Conservation (phyloP, 2,329 filamentous ascomycete genomes). For the Sporothrix sp. region DNA sequence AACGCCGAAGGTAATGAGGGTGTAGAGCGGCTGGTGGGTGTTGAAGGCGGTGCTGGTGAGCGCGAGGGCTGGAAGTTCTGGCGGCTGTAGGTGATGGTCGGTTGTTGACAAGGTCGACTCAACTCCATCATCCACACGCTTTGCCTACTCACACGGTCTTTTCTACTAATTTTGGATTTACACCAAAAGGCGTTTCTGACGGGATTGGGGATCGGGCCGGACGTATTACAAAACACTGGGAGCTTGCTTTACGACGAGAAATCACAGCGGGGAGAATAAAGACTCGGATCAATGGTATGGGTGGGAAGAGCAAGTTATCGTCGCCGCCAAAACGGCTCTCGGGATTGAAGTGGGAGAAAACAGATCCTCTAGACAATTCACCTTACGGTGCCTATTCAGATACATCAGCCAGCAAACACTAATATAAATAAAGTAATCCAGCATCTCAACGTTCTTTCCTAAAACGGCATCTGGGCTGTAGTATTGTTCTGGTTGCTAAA, state of each 20-base stretch:
- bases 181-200: not conserved
- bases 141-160: not conserved
- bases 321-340: too few species aligned
- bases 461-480: too few species aligned
- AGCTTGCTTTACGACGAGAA: too few species aligned
- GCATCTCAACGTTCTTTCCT: too few species aligned
- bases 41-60: conserved; percentile 57
- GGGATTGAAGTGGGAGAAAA: not conserved
- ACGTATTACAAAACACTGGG: too few species aligned
- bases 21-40: conserved; percentile 79
- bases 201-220: too few species aligned
- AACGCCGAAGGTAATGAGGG: conserved; percentile 75
- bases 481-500: not conserved
- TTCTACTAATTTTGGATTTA: not conserved
- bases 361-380: conserved; percentile 2
- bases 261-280: too few species aligned
- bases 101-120: too few species aligned
- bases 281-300: not conserved
- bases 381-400: conserved; percentile 4
- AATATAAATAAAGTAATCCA: not conserved
- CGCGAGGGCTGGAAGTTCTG: conserved; percentile 82
- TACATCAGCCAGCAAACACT: not conserved
- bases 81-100: conserved; percentile 25
- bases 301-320: too few species aligned
- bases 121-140: too few species aligned